Evolutionary conservation across 2,329 filamentous ascomycete genomes (phyloP).

Genomic region (Penicillium corylophilum): DNA sequence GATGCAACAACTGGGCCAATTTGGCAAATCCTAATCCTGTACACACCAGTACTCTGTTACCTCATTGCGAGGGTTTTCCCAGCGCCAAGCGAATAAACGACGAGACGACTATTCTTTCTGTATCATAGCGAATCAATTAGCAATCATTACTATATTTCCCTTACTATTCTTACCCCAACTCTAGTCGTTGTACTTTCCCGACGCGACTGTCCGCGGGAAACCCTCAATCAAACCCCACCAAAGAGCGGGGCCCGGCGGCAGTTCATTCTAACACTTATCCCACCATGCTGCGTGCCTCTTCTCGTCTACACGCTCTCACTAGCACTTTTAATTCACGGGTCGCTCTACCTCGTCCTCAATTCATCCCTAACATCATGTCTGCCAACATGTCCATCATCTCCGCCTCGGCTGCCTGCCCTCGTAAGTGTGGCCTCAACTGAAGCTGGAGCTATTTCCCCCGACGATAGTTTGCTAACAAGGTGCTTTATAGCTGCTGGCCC

Average conservation of each 20-base stretch:
- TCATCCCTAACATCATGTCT: constrained; percentile 32
- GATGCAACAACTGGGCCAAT: constrained; percentile 57
- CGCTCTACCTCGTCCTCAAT: constrained; percentile 10
- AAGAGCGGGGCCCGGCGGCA: constrained; percentile 16
- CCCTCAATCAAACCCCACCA: constrained; percentile 5
- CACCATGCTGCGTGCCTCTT: constrained; percentile 26
- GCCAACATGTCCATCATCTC: constrained; percentile 39
- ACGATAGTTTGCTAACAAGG: constrained; percentile 13
- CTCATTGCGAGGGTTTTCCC: neutral
- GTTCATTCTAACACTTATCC: constrained; percentile 11
- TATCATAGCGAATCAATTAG: neutral
- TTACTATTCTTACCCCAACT: neutral
- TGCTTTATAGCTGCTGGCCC: constrained; percentile 38
- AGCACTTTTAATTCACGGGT: constrained; percentile 10
- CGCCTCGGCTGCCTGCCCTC: constrained; percentile 46
- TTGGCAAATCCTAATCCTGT: constrained; percentile 13
- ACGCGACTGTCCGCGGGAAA: constrained; percentile 21
- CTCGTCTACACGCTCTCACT: constrained; percentile 24
- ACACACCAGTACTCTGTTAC: neutral
- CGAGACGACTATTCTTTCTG: constrained; percentile 13
- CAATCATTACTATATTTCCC: neutral
- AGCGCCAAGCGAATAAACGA: constrained; percentile 15
- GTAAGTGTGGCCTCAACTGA: constrained; percentile 31
- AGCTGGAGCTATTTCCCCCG: neutral
- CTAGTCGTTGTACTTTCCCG: constrained; percentile 1